Conservation (phyloP, 1,284 basidiomycete species). For the Lignosus rhinocerotis region DNA sequence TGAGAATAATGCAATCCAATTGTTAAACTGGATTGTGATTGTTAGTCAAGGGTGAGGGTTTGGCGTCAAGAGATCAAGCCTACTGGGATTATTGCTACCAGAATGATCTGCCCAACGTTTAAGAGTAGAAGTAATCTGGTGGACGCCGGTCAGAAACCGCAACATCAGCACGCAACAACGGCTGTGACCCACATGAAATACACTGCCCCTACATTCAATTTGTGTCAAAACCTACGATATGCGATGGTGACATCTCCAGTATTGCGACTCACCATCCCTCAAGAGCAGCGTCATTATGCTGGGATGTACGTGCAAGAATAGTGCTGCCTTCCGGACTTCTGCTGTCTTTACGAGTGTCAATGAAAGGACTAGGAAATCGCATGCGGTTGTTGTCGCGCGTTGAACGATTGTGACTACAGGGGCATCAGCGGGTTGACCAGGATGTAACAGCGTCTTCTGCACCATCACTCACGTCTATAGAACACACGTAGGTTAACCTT, state of each 20-base stretch:
- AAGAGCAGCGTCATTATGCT: constrained; percentile 16
- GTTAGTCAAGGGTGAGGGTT: background rate
- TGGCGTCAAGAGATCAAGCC: background rate
- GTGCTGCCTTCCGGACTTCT: constrained; percentile 1
- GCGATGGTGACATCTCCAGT: background rate
- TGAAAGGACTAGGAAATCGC: constrained; percentile 19
- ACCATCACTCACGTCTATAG: background rate
- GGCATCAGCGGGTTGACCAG: background rate
- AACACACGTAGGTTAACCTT: background rate
- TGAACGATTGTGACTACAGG: constrained; percentile 18
- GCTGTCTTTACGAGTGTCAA: constrained; percentile 22
- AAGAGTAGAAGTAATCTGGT: constrained; percentile 11
- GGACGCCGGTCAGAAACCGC: background rate
- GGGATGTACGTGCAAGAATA: background rate
- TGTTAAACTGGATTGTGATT: background rate
- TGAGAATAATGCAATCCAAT: constrained; percentile 9
- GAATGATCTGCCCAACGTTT: constrained; percentile 11
- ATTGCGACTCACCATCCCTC: constrained; percentile 19
- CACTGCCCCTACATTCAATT: constrained; percentile 8
- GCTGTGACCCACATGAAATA: constrained; percentile 20
- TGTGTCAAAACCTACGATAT: background rate
- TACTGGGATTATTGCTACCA: constrained; percentile 7
- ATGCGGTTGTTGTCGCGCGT: constrained; percentile 17
- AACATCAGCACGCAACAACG: no score
- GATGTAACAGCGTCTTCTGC: background rate